Base-by-base conservation (phyloP, 768 basidiomycete genomes). In the Tephrocybe sp. region DNA sequence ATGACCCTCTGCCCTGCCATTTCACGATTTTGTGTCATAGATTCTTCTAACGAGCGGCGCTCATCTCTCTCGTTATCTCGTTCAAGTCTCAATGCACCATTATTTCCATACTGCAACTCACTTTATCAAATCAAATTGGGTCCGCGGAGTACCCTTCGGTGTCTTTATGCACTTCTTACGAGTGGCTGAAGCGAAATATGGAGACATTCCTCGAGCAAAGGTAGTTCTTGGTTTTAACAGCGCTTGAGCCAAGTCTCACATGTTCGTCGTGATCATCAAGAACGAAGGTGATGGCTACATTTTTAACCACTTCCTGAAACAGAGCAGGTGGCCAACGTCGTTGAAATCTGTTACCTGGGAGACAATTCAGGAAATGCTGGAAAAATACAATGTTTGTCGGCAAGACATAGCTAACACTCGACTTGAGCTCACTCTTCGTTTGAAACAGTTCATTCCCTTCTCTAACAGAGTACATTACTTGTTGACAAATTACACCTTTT, bases 81-180 rank as follows among this genome's bases (percentile, higher is more conserved):
- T 84, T 39, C 88, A 91, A 65, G 76, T 86, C 45, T 84, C 87
- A 29, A 80, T 85, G 45, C 87, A 89, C 52, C 88, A 90, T 61
- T 88, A 82, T 63, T 91, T 88, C 63, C 78, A 83, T 53, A 80
- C 84, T 2, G 79, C 80, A 52, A 69, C 79, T 23, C 84, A 86
- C 52, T 91, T 89, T 56, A 79, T 89, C 66, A 88, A 88, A 67
- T 78, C 83, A 1, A 69, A 70, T 19, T 91, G 88, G 88, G 85
- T 84, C 56, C 78, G 86, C 58, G 77, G 75, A 22, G 72, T 90
- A 42, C 70, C 80, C 5, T 67, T 86, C 27, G 60, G 73, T 15
- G 78, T 83, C 42, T 87, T 88, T 57, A 69, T 71, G 1, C 74
- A 90, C 61, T 83, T 91, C 57, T 67, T 88, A 62, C 72, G 73